These are phyloP conservation scores for Dioscorea zingiberensis DNA, from an alignment of 106 monocot species.

Conservation along the genomic window DNA sequence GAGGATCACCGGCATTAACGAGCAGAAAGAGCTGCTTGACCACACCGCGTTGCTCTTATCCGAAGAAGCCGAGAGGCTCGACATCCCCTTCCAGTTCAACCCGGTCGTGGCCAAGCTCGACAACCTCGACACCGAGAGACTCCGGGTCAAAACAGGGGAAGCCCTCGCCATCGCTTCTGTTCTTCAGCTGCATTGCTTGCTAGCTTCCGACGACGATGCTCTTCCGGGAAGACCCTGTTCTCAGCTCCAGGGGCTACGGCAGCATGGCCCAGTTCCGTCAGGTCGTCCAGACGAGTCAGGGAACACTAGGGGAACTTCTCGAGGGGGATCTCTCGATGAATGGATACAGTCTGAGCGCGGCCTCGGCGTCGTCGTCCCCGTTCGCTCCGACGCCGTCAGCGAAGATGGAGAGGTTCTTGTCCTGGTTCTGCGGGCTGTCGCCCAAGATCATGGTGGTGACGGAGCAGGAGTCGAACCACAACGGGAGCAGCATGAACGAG, in stretches of 20 bases:
- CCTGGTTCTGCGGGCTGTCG: constrained; percentile 36
- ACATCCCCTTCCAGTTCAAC: constrained; percentile 69
- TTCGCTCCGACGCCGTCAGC: not conserved
- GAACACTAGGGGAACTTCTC: constrained; percentile 18
- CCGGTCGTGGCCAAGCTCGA: constrained; percentile 33
- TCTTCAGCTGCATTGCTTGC: constrained; percentile 49
- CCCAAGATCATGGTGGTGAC: constrained; percentile 77
- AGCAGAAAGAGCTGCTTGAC: constrained; percentile 32
- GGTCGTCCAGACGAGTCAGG: constrained; percentile 1
- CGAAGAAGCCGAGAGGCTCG: constrained; percentile 58
- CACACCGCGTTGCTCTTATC: constrained; percentile 25
- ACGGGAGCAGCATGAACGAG: constrained; percentile 35
- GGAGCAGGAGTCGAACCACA: constrained; percentile 87
- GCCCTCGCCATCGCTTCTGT: constrained; percentile 53
- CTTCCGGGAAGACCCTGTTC: not conserved
- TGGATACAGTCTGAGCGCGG: constrained; percentile 28
- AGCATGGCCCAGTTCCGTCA: constrained; percentile 4
- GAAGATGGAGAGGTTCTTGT: constrained; percentile 45
- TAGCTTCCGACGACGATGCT: constrained; percentile 24
- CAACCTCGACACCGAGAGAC: constrained; percentile 28
- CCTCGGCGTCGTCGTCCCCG: constrained; percentile 23
- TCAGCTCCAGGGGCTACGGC: not conserved
- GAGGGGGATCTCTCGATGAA: constrained; percentile 18
- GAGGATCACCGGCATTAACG: constrained; percentile 51
- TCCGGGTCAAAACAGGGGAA: constrained; percentile 66